phyloP scores from a whole-genome alignment of 768 basidiomycete species.

The Mycena venus region DNA sequence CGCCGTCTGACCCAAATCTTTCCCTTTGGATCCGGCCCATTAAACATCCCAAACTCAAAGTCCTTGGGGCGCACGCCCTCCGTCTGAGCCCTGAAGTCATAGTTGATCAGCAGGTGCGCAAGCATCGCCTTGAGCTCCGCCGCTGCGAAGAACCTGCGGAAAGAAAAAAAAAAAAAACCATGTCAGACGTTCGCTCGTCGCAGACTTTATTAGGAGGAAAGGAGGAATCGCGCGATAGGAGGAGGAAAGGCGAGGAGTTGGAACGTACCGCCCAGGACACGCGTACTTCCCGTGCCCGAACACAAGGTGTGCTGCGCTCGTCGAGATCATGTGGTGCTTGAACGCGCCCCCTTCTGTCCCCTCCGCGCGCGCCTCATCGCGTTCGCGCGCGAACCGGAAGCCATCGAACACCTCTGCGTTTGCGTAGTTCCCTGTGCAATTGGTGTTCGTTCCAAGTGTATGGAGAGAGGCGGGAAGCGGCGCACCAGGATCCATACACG shows the following conservation, averaged over 20 bases:
- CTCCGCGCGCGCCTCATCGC: conserved; percentile 37
- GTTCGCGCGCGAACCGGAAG: conserved; percentile 42
- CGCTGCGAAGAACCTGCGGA: not conserved
- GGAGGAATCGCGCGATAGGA: no score
- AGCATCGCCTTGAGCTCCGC: no score
- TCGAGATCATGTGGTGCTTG: conserved; percentile 43
- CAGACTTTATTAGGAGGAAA: no score
- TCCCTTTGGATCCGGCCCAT: not conserved
- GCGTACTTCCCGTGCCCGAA: conserved; percentile 40
- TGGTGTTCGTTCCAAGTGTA: no score
- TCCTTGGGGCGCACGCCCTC: not conserved
- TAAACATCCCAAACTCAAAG: not conserved
- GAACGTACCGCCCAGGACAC: conserved; percentile 23
- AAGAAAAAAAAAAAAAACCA: no score
- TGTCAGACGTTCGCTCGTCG: no score
- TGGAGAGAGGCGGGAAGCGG: no score
- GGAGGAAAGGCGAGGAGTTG: no score
- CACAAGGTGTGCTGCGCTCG: conserved; percentile 5
- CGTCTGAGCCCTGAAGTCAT: not conserved
- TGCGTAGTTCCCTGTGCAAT: conserved; percentile 10
- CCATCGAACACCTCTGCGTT: conserved; percentile 7
- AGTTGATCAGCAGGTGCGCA: not conserved
- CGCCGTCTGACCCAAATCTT: not conserved
- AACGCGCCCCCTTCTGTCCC: not conserved
- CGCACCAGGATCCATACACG: not conserved